phyloP scores from a whole-genome alignment of 2,329 filamentous ascomycete genomes.

The Shiraia sp. region DNA sequence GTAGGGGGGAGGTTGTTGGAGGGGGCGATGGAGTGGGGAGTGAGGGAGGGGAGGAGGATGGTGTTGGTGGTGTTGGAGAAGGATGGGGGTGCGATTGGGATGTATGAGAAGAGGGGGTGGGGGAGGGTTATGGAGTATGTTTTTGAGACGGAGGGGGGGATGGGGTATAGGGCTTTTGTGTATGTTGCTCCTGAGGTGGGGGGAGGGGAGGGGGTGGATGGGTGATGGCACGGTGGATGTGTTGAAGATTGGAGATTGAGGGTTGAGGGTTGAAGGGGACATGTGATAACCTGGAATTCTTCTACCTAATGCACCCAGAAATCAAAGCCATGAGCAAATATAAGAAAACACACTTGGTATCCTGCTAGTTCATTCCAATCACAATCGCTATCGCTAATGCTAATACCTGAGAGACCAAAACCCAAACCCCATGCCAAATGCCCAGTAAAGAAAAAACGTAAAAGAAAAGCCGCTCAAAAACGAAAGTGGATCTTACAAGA shows the following conservation, averaged over 20 bases:
- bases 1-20: constrained; percentile 1
- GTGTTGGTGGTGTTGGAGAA: constrained; percentile 4
- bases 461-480: no score
- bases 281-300: no score
- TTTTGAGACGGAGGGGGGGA: constrained; percentile 1
- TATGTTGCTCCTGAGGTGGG: constrained; percentile 3
- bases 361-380: not conserved
- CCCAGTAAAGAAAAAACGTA: not conserved
- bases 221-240: no score
- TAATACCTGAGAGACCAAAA: no score
- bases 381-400: no score
- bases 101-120: constrained; percentile 6
- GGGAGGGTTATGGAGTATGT: not conserved
- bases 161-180: not conserved
- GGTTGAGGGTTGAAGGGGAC: no score
- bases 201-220: no score
- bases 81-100: constrained; percentile 2
- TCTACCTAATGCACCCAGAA: no score
- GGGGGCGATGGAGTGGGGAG: not conserved
- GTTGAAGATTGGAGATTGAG: no score
- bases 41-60: not conserved
- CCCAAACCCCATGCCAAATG: not conserved
- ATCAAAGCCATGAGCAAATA: no score
- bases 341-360: not conserved
- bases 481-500: no score